These are phyloP conservation scores for Seiridium cupressi DNA, from an alignment of 2,329 filamentous ascomycete genomes.

Conservation along the genomic window DNA sequence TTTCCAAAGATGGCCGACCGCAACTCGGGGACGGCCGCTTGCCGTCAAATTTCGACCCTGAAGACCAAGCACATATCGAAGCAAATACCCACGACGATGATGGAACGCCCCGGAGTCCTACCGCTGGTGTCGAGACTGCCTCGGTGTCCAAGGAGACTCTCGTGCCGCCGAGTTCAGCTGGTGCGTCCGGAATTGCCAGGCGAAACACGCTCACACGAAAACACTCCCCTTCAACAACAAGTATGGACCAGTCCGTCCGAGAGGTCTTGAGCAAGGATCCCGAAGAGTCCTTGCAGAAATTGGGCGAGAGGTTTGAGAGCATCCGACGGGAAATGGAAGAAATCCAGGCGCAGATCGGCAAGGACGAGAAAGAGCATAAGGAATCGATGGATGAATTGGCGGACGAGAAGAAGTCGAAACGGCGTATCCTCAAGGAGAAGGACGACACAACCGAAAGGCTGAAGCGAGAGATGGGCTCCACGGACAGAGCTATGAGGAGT, in stretches of 20 bases:
- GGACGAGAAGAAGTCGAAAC: conserved; percentile 77
- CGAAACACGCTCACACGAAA: conserved; percentile 72
- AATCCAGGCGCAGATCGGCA: conserved; percentile 65
- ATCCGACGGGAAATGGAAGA: conserved; percentile 84
- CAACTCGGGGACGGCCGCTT: conserved; percentile 55
- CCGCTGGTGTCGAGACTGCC: conserved; percentile 60
- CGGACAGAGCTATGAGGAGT: conserved; percentile 78
- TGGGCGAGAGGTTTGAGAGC: conserved; percentile 78
- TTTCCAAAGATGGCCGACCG: conserved; percentile 62
- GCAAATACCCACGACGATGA: conserved; percentile 49
- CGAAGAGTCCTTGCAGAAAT: conserved; percentile 68
- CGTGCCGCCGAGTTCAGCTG: conserved; percentile 54
- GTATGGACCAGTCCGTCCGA: conserved; percentile 48
- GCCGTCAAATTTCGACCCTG: conserved; percentile 53
- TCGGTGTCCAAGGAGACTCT: conserved; percentile 60
- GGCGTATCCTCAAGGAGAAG: conserved; percentile 78
- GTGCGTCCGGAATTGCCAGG: conserved; percentile 37
- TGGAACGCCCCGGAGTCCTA: conserved; percentile 43
- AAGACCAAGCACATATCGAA: conserved; percentile 42
- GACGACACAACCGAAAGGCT: conserved; percentile 86
- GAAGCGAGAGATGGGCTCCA: conserved; percentile 74
- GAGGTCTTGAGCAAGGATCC: conserved; percentile 49
- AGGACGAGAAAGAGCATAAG: conserved; percentile 70
- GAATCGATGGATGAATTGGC: conserved; percentile 66
- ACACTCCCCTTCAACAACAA: conserved; percentile 69